Base-by-base conservation (phyloP, 768 basidiomycete species). In the Xerocomus potaroensis region DNA sequence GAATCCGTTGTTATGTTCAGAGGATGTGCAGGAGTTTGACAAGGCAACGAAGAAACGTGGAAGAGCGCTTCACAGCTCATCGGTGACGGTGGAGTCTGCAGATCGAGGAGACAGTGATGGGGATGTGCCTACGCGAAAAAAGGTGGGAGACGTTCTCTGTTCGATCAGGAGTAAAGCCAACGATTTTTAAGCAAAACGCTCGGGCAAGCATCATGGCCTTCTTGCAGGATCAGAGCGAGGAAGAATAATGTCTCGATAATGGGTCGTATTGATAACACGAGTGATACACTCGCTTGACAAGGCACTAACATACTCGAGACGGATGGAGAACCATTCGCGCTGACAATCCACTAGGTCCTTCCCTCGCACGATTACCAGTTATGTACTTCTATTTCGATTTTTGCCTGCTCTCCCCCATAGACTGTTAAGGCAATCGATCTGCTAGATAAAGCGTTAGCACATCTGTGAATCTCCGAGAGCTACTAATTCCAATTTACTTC, bases 11-110 rank as follows among this genome's bases (percentile, higher is more conserved):
- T 35, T 23, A 12, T 19, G 24, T 32, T 39, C 62, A 90, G 89
- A 82, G 75, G 89, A 91, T 51, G 87, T 91, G 16, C 69, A 80
- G 51, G 72, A 77, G 41, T 91, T 90, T 48, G 84, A 81, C 48
- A 69, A 76, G 54, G 71, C 77, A 14, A 60, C 59, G 14, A 71
- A 68, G 37, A 64, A 68, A 48, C 52, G 45, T 51, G 55, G 62
- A 54, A 58, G 52, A 34, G 40, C 41, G 37, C 41, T 41, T 50
- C 48, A 43, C 42, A 46, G 36, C 15, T 39, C 37, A 16, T 31
- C 53, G 6, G 44, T 51, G 9, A 31, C 57, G 5, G 68, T 60
- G 31, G 58, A 61, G 11, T 66, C 64, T 12, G 56, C 58, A 8
- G 62, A 70, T 33, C 67, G 67, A 30, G 67, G 64, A 5, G 60